Evolutionary conservation across 108 stramenopile species (phyloP).

Genomic region (Stephanodiscus minutulus): DNA sequence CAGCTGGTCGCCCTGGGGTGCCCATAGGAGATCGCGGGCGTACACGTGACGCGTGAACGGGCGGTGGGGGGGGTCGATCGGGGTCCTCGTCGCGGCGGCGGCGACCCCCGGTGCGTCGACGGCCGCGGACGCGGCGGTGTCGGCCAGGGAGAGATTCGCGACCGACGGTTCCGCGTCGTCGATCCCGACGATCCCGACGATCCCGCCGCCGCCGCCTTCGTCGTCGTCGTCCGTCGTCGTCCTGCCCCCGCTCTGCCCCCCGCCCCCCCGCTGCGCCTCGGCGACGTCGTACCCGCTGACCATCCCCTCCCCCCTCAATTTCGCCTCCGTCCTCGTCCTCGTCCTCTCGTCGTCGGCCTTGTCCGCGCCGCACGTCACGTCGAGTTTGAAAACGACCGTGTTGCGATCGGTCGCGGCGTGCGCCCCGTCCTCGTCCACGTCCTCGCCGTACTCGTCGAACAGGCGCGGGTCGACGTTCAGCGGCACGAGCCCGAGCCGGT

Average conservation of each 20-base stretch:
- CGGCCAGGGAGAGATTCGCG: conserved; percentile 47
- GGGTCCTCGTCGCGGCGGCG: conserved; percentile 36
- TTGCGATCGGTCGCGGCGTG: conserved; percentile 75
- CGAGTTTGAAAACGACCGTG: conserved; percentile 89
- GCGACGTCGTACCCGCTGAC: conserved; percentile 27
- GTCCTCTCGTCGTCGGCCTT: conserved; percentile 41
- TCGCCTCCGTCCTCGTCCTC: conserved; percentile 20
- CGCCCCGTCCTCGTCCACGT: conserved; percentile 58
- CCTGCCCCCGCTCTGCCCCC: conserved; percentile 1
- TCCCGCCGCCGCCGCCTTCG: conserved; percentile 17
- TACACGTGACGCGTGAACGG: conserved; percentile 89
- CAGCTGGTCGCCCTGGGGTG: conserved; percentile 93
- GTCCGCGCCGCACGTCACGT: conserved; percentile 66
- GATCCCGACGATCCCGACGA: conserved; percentile 15
- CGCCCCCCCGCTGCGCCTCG: conserved; percentile 25
- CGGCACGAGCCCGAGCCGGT: conserved; percentile 94
- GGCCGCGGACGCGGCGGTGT: conserved; percentile 46
- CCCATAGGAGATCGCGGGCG: conserved; percentile 78
- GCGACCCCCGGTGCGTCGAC: conserved; percentile 18
- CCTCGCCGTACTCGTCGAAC: conserved; percentile 68
- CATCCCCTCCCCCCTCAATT: conserved; percentile 40
- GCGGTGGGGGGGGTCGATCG: conserved; percentile 69
- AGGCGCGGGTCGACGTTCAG: conserved; percentile 78
- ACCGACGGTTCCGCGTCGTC: conserved; percentile 54
- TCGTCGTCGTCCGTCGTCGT: neutral